Base-by-base conservation (phyloP, 2,329 filamentous ascomycete species). In the Aspergillus terreus region DNA sequence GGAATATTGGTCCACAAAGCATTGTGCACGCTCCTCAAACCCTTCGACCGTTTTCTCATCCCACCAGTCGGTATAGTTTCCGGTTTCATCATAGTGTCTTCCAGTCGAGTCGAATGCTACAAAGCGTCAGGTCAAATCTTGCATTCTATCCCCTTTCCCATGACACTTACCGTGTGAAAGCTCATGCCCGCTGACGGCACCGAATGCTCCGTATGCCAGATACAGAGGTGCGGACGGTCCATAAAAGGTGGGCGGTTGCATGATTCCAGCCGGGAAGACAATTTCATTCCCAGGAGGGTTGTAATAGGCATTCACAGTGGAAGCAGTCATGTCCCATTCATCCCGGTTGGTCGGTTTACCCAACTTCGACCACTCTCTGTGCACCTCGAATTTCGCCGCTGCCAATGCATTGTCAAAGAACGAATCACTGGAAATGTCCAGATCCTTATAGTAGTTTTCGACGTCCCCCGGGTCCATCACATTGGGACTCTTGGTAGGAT, bases 51-150 rank as follows among this genome's bases (percentile, higher is more conserved):
- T 87, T 33, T 71, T 64, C 7, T 83, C 72, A 14, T 82, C 81
- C 84, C 84, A 88, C 85, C 85, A 88, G 53, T 84, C 77, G 0
- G 79, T 84, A 61, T 80, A 81, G 60, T 84, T 85, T 19, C 83
- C 85, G 40, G 79, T 81, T 57, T 83, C 74, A 60, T 88, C 83
- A 57, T 82, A 87, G 58, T 84, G 78, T 15, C 83, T 77, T 7
- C 85, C 85, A 0, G 77, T 81, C 32, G 79, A 84, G 64, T 89
- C 86, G 59, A 89, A 88, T 11, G 82, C 85, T 70, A 19, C 14
- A 5, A 10, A 47, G 23, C 56, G 49, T 40, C 7, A 51, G 40
- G 12, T 4, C 6, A 14, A 47, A 27, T n/a, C 30, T 19, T 36
- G 9, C 25, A 6, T 19, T 19, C 30, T 11, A 17, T 6, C 6